A percentile compares a stretch with the other conserved stretches of the same genome.
Conservation (phyloP, 202 grass and related monocot genomes). For the Dendrocalamus latiflorus region DNA sequence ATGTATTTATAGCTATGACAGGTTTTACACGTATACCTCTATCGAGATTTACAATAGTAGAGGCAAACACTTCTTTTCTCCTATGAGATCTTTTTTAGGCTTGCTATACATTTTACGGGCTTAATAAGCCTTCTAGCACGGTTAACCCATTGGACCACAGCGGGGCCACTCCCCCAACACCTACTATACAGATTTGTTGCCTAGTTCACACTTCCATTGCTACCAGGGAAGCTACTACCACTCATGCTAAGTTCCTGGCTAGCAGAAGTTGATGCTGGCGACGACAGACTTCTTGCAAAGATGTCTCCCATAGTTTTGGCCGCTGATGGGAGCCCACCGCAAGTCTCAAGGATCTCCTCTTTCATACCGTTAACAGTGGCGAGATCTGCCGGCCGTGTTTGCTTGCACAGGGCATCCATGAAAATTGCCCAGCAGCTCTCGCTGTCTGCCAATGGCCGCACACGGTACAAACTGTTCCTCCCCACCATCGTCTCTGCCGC, state of each 20-base stretch:
- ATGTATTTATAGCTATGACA: too few species aligned
- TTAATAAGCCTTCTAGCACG: too few species aligned
- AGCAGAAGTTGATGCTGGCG: slow-evolving; percentile 13
- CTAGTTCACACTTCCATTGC: slow-evolving; percentile 5
- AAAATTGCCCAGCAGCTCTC: slow-evolving; percentile 45
- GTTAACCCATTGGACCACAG: too few species aligned
- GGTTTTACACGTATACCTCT: too few species aligned
- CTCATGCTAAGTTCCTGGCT: slow-evolving; percentile 32
- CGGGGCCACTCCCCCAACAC: too few species aligned
- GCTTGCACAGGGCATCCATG: slow-evolving; percentile 25
- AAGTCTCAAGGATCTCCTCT: slow-evolving; percentile 37
- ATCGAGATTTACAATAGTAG: too few species aligned
- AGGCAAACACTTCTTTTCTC: too few species aligned
- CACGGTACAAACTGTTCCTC: neutral
- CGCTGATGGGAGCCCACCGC: slow-evolving; percentile 24
- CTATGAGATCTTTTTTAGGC: too few species aligned
- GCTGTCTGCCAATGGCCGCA: slow-evolving; percentile 9
- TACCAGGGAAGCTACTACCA: neutral
- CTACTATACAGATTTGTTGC: neutral
- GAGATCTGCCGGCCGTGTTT: neutral
- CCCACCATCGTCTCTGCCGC: slow-evolving; percentile 44
- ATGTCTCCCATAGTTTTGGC: slow-evolving; percentile 38
- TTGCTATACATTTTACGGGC: too few species aligned
- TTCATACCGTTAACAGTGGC: slow-evolving; percentile 9
- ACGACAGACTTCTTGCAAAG: slow-evolving; percentile 21